These are phyloP conservation scores for Limonium bicolor DNA, from an alignment of 148 eudicot species.

Conservation along the genomic window DNA sequence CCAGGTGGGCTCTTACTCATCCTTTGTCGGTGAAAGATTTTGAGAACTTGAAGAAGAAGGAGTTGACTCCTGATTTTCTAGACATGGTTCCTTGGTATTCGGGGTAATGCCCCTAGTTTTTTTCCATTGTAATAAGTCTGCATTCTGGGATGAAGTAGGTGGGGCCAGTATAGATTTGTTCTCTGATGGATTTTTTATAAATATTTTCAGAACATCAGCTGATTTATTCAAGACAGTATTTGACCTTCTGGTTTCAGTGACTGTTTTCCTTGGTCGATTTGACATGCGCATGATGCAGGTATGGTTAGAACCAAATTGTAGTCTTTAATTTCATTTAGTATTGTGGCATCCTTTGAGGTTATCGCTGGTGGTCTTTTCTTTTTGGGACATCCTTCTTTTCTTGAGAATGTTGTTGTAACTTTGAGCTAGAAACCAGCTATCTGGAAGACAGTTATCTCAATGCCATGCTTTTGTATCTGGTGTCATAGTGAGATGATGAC, in stretches of 20 bases:
- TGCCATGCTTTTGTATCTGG: no score
- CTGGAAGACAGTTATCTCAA: no score
- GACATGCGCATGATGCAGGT: constrained; percentile 99
- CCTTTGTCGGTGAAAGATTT: constrained; percentile 62
- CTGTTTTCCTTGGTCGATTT: constrained; percentile 95
- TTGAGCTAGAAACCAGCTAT: no score
- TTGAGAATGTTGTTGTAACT: no score
- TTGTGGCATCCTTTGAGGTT: no score
- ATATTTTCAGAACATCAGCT: constrained; percentile 81
- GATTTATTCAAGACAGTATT: constrained; percentile 95
- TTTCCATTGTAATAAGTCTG: background rate
- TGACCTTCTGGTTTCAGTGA: constrained; percentile 91
- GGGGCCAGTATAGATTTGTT: no score
- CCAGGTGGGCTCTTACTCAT: constrained; percentile 99
- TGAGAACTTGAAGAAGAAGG: constrained; percentile 62
- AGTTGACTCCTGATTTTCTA: constrained; percentile 73
- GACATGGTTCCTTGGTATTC: constrained; percentile 99
- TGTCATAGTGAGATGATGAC: no score
- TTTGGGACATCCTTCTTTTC: background rate
- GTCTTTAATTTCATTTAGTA: no score
- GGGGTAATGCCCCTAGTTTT: constrained; percentile 40
- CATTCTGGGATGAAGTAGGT: no score
- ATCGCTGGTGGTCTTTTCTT: no score
- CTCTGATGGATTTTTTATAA: background rate
- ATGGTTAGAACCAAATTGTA: no score